Evolutionary conservation across 2,329 filamentous ascomycete genomes (phyloP), one percentile per base, ranked within the genome.

Genomic region (Neocucurbitaria cava): DNA sequence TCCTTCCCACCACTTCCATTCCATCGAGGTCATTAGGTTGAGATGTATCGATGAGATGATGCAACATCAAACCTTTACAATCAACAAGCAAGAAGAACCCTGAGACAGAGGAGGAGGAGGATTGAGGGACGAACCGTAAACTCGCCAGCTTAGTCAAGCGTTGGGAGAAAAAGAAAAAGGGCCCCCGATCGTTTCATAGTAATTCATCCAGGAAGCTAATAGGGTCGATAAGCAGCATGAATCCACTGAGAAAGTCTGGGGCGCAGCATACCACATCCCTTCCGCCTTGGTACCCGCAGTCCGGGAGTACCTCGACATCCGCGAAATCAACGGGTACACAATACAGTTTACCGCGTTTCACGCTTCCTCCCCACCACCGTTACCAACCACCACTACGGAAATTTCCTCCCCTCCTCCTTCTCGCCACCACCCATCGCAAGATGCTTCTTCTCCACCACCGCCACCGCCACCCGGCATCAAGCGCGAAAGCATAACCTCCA

Each of bases 311-410:
- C 90, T 99, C 43, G 93, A 98, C 76, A 94, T 97, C 62, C 89
- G 95, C 41, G 95, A 99, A 77, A 96, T 98, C 72, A 96, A 98
- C 78, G 95, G 95, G 23, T 99, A 99, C 78, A 91, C 88, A 49
- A 96, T 96, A 63, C 93, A 97, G 77, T 91, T 92, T 76, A 91
- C 92, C 24, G 87, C 89, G 0, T 97, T 98, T 75, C 82, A 93
- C 66, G 87, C 89, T 6, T 82, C 85, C 3, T 60, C 75, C 40
- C 15, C 31, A 2, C 51, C 43, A 31, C 49, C 64, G 15, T 47
- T 41, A n/a, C n/a, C n/a, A n/a, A n/a, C n/a, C n/a, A n/a, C n/a
- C 21, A 49, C 64, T 4, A 65, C 66, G 17, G 57, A 24, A 20
- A 66, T 51, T 26, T 46, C 61, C 30, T 50, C 58, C 18, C 18